These are phyloP conservation scores for Skeletonema tropicum DNA, from an alignment of 108 stramenopile genomes.

Conservation along the genomic window DNA sequence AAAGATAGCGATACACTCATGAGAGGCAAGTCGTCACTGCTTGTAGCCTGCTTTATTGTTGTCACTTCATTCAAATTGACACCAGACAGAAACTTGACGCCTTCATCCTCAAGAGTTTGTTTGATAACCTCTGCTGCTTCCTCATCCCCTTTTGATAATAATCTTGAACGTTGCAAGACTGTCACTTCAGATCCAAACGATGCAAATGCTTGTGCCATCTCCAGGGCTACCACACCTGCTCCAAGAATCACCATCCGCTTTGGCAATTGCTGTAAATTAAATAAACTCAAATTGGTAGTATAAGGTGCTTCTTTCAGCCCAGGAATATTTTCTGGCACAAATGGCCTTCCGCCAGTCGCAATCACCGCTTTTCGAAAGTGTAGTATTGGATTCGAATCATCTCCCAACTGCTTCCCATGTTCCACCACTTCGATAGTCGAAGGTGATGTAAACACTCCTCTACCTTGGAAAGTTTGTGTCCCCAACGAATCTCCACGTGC, in stretches of 20 bases:
- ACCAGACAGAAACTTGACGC: conserved; percentile 71
- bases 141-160: conserved; percentile 69
- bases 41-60: conserved; percentile 48
- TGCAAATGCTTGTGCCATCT: conserved; percentile 97
- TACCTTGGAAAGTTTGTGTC: conserved; percentile 76
- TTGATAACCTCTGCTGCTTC: conserved; percentile 77
- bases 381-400: conserved; percentile 46
- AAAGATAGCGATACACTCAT: conserved; percentile 62
- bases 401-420: conserved; percentile 33
- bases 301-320: conserved; percentile 84
- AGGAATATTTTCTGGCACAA: conserved; percentile 62
- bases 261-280: conserved; percentile 90
- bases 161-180: conserved; percentile 65
- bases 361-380: conserved; percentile 87
- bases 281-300: conserved; percentile 91
- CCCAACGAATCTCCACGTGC: conserved; percentile 63
- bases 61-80: conserved; percentile 51
- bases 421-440: conserved; percentile 75
- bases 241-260: conserved; percentile 90
- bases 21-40: conserved; percentile 55
- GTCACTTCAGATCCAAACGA: conserved; percentile 91
- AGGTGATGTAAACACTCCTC: conserved; percentile 66
- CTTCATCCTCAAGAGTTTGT: conserved; percentile 67
- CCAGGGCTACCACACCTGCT: conserved; percentile 94
- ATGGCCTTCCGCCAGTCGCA: conserved; percentile 91